Percentiles rank a stretch among this genome's conserved stretches.
These are phyloP conservation scores for Penicillium lividum DNA, from an alignment of 495 filamentous ascomycete species.

Conservation along the genomic window DNA sequence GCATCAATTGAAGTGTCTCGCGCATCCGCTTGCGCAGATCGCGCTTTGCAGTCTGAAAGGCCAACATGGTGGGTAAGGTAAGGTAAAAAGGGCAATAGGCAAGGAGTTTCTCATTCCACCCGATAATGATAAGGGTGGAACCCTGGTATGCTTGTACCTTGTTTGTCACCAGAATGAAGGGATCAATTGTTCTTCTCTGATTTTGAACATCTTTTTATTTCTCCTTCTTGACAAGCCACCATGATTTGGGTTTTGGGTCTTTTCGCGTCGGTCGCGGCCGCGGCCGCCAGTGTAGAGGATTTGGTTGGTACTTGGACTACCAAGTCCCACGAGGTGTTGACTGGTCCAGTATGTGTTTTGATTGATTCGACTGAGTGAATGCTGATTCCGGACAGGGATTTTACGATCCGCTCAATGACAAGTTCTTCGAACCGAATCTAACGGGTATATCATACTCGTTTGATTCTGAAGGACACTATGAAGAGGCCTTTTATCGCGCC, in stretches of 20 bases:
- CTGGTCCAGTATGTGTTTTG: conserved; percentile 61
- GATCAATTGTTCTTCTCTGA: conserved; percentile 3
- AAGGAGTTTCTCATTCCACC: conserved; percentile 17
- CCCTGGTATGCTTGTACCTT: conserved; percentile 16
- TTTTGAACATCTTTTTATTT: conserved; percentile 11
- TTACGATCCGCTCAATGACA: conserved; percentile 70
- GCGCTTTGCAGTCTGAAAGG: conserved; percentile 67
- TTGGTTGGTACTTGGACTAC: conserved; percentile 77
- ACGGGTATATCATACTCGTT: conserved; percentile 86
- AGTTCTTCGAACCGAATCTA: conserved; percentile 65
- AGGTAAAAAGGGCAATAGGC: conserved; percentile 12
- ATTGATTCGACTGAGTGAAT: not conserved
- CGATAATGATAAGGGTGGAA: conserved; percentile 30
- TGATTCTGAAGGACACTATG: conserved; percentile 68
- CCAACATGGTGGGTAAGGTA: conserved; percentile 34
- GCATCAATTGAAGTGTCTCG: conserved; percentile 56
- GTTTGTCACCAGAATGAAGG: conserved; percentile 26
- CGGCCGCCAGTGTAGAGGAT: conserved; percentile 40
- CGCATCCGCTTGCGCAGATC: conserved; percentile 72
- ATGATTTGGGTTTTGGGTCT: conserved; percentile 31
- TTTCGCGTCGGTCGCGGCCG: conserved; percentile 33
- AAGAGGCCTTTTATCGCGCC: conserved; percentile 73
- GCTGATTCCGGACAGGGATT: conserved; percentile 55
- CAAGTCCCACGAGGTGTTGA: conserved; percentile 71
- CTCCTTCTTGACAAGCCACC: conserved; percentile 13